These are phyloP conservation scores for Intubia oerlemansii DNA, from an alignment of 2,329 filamentous ascomycete species.

Conservation along the genomic window DNA sequence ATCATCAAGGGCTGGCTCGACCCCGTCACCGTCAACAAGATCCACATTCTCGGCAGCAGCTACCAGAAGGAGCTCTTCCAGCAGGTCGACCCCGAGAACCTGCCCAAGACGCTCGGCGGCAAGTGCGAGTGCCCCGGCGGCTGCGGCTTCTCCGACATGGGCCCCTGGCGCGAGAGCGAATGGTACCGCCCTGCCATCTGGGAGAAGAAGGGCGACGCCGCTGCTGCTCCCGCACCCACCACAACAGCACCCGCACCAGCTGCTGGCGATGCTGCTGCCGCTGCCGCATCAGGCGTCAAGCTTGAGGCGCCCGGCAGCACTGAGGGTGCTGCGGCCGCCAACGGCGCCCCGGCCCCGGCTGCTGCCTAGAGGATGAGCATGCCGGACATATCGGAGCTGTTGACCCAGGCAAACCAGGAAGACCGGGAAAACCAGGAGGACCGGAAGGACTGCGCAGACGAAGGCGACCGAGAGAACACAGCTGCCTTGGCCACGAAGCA, in stretches of 20 bases:
- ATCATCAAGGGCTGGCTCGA: slow-evolving; percentile 89
- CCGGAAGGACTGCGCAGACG: no score
- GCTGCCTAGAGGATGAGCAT: slow-evolving; percentile 9
- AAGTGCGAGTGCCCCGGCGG: slow-evolving; percentile 62
- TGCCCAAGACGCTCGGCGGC: slow-evolving; percentile 73
- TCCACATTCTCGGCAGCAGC: slow-evolving; percentile 61
- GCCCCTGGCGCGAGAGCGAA: slow-evolving; percentile 64
- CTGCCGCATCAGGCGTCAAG: slow-evolving; percentile 5
- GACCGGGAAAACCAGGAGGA: no score
- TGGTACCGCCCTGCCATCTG: slow-evolving; percentile 46
- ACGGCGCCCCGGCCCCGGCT: slow-evolving; percentile 12
- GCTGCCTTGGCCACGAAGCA: no score
- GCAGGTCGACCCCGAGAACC: slow-evolving; percentile 76
- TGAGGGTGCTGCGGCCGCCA: slow-evolving; percentile 15
- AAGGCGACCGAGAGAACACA: no score
- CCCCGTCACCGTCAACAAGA: slow-evolving; percentile 91
- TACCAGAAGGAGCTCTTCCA: slow-evolving; percentile 71
- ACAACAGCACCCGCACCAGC: slow-evolving; percentile 8
- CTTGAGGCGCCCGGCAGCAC: slow-evolving; percentile 15
- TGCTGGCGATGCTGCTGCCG: background rate
- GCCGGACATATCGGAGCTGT: no score
- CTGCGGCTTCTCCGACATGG: slow-evolving; percentile 70
- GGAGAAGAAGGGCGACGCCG: slow-evolving; percentile 25
- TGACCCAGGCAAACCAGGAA: no score
- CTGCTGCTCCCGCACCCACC: slow-evolving; percentile 13